Percentiles rank a stretch among this genome's conserved stretches.
These are phyloP conservation scores for Penicillium crystallinum DNA, from an alignment of 495 filamentous ascomycete genomes.

Conservation along the genomic window DNA sequence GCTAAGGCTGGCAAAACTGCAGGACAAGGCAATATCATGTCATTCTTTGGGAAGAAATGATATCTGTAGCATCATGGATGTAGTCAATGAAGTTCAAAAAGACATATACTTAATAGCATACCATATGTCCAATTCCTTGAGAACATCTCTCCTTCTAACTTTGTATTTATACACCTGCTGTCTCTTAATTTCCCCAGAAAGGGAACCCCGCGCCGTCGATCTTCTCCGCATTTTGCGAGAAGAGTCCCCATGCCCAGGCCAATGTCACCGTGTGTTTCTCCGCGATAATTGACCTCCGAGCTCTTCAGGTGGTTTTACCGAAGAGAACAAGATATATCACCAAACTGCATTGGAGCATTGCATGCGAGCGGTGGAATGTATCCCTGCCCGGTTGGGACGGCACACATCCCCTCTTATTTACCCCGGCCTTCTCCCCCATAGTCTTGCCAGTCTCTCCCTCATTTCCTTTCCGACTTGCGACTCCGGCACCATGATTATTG, in stretches of 20 bases:
- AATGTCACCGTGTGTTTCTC: slow-evolving; percentile 22
- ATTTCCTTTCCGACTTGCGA: background rate
- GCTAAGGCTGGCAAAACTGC: slow-evolving; percentile 58
- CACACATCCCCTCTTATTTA: slow-evolving; percentile 14
- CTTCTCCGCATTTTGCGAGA: slow-evolving; percentile 25
- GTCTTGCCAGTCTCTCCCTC: background rate
- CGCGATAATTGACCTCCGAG: background rate
- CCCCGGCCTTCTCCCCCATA: slow-evolving; percentile 1
- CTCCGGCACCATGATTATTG: slow-evolving; percentile 13
- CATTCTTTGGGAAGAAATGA: slow-evolving; percentile 86
- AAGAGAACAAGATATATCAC: background rate
- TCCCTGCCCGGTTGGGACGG: slow-evolving; percentile 21
- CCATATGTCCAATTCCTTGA: background rate
- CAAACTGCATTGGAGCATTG: background rate
- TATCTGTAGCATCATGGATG: background rate
- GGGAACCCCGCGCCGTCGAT: slow-evolving; percentile 16
- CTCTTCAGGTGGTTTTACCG: background rate
- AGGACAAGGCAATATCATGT: slow-evolving; percentile 73
- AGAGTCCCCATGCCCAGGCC: slow-evolving; percentile 8
- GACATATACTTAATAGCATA: background rate
- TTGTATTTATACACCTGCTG: no score
- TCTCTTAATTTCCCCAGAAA: background rate
- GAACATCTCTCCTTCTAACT: background rate
- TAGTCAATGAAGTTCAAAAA: background rate
- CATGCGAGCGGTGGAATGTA: slow-evolving; percentile 4